Evolutionary conservation across 305 asterid species (phyloP).

Genomic region (Ruellia speciosa): DNA sequence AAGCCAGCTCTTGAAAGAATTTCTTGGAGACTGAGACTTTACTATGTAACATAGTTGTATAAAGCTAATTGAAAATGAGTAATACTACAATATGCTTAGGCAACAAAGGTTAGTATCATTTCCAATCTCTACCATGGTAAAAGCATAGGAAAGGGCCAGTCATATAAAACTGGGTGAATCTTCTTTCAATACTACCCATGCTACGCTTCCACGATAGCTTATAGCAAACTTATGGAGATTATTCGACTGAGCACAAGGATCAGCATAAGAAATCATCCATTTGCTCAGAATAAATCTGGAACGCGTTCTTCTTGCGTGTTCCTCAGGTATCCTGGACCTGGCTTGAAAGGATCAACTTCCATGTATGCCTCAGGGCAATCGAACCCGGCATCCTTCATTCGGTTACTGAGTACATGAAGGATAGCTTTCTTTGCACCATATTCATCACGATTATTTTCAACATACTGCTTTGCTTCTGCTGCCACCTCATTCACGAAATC

Average conservation of each 20-base stretch:
- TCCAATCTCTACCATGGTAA: conserved; percentile 1
- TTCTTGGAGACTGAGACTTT: too few relatives aligned
- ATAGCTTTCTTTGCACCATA: conserved; percentile 87
- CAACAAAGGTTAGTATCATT: not conserved
- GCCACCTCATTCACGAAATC: conserved; percentile 83
- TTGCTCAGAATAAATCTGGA: conserved; percentile 21
- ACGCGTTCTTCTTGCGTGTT: conserved; percentile 29
- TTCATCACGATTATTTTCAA: conserved; percentile 82
- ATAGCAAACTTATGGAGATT: conserved; percentile 1
- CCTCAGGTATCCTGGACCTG: conserved; percentile 78
- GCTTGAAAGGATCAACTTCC: conserved; percentile 75
- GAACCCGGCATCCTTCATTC: conserved; percentile 82
- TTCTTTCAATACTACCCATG: not conserved
- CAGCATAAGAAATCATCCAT: not conserved
- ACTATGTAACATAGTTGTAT: too few relatives aligned
- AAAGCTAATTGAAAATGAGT: not conserved
- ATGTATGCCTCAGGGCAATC: conserved; percentile 76
- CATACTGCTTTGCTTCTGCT: conserved; percentile 81
- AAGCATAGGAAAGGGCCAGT: not conserved
- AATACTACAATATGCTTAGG: conserved; percentile 5
- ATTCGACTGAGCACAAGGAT: conserved; percentile 2
- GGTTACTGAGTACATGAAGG: conserved; percentile 82
- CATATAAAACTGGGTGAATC: not conserved
- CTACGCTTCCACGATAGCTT: not conserved
- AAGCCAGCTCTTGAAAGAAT: too few relatives aligned